Evolutionary conservation across 2,329 filamentous ascomycete genomes (phyloP).

Genomic region (Chaetothyriales sp.): DNA sequence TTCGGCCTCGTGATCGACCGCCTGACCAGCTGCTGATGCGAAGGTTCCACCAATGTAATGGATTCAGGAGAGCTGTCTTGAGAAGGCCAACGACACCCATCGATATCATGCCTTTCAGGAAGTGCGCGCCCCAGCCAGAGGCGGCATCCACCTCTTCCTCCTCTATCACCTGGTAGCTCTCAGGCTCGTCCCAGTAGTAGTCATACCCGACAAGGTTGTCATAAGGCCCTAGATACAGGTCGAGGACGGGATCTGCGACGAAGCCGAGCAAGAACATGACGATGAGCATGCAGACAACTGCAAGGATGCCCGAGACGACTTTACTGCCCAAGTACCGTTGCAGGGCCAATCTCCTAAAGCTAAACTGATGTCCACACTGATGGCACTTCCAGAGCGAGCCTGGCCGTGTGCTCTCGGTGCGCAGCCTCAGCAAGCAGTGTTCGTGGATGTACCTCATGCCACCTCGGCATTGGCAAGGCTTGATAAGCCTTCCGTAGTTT

Average conservation of each 20-base stretch:
- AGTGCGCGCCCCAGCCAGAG: constrained; percentile 67
- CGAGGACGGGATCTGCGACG: constrained; percentile 80
- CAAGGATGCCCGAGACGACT: constrained; percentile 53
- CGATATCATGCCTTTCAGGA: constrained; percentile 78
- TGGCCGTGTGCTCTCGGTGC: constrained; percentile 49
- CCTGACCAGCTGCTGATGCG: constrained; percentile 42
- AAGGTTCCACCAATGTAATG: constrained; percentile 65
- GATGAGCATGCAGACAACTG: constrained; percentile 52
- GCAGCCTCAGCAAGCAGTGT: constrained; percentile 71
- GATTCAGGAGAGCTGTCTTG: constrained; percentile 57
- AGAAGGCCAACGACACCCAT: constrained; percentile 73
- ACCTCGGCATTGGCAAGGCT: constrained; percentile 86
- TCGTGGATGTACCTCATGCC: constrained; percentile 90
- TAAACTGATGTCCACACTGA: constrained; percentile 16
- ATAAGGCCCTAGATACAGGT: constrained; percentile 67
- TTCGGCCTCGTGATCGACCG: constrained; percentile 6
- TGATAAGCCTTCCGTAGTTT: constrained; percentile 57
- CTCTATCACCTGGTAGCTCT: background rate
- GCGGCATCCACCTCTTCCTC: constrained; percentile 2
- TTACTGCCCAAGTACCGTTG: constrained; percentile 44
- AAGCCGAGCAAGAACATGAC: constrained; percentile 76
- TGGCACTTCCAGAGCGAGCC: constrained; percentile 17
- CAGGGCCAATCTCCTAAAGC: constrained; percentile 14
- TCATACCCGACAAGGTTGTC: constrained; percentile 36
- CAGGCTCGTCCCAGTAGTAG: constrained; percentile 21